phyloP scores from a whole-genome alignment of 2,329 filamentous ascomycete species.

The Orbilia ellipsospora region DNA sequence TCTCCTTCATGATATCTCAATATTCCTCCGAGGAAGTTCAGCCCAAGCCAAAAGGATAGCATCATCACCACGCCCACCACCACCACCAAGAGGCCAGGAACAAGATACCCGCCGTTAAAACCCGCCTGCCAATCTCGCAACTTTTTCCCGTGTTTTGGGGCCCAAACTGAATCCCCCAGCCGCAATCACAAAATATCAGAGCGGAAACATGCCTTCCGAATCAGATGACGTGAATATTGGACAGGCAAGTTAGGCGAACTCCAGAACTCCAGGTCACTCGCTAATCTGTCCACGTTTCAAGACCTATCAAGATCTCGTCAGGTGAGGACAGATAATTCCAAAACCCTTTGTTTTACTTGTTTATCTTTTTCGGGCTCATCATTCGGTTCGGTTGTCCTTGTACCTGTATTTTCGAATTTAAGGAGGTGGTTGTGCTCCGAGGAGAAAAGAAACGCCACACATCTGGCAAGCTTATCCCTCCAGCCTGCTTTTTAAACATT shows the following conservation, averaged over 20 bases:
- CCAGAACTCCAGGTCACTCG: constrained; percentile 32
- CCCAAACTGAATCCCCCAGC: too few relatives aligned
- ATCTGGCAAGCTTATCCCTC: too few relatives aligned
- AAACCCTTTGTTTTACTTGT: background rate
- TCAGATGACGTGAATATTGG: constrained; percentile 45
- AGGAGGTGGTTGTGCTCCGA: background rate
- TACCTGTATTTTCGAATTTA: background rate
- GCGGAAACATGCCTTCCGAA: constrained; percentile 47
- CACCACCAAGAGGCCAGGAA: background rate
- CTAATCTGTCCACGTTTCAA: constrained; percentile 47
- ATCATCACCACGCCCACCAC: constrained; percentile 12
- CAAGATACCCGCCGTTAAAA: background rate
- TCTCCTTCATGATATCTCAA: too few relatives aligned
- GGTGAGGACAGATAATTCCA: constrained; percentile 34
- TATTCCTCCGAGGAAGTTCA: too few relatives aligned
- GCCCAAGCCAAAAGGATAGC: constrained; percentile 5
- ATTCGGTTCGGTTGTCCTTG: too few relatives aligned
- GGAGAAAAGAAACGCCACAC: background rate
- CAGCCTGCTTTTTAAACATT: background rate
- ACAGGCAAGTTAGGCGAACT: constrained; percentile 55
- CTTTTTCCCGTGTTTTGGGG: too few relatives aligned
- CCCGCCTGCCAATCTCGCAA: constrained; percentile 18
- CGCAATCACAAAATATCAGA: too few relatives aligned
- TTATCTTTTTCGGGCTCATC: background rate
- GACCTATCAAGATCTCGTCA: constrained; percentile 55